Conservation (phyloP, 768 basidiomycete species). For the Phaeolepiota aurea region DNA sequence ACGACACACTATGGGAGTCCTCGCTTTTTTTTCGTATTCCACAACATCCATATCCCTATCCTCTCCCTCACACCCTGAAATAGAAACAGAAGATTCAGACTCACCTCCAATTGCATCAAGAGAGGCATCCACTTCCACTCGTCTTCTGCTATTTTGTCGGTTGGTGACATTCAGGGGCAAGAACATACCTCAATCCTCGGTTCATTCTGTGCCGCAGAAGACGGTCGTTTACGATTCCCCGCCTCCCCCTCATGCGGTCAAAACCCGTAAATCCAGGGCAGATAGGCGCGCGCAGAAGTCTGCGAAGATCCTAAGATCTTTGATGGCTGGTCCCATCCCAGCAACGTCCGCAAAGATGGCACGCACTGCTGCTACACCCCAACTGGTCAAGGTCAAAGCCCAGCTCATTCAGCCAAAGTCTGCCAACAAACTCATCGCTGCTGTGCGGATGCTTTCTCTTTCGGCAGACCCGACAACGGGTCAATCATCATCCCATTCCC, state of each 20-base stretch:
- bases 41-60: too few relatives aligned
- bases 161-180: too few relatives aligned
- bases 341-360: slow-evolving; percentile 27
- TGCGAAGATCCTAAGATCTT: slow-evolving; percentile 52
- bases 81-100: too few relatives aligned
- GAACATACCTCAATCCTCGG: too few relatives aligned
- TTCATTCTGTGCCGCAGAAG: background rate
- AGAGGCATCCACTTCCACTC: too few relatives aligned
- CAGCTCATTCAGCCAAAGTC: slow-evolving; percentile 58
- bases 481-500: too few relatives aligned
- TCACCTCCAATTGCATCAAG: too few relatives aligned
- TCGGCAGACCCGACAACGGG: slow-evolving; percentile 16
- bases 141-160: too few relatives aligned
- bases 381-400: slow-evolving; percentile 57
- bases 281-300: slow-evolving; percentile 58
- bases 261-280: slow-evolving; percentile 29
- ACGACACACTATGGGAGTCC: too few relatives aligned
- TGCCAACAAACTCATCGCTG: slow-evolving; percentile 65
- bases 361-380: slow-evolving; percentile 34
- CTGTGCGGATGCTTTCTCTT: slow-evolving; percentile 56
- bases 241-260: background rate
- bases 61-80: too few relatives aligned
- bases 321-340: slow-evolving; percentile 55
- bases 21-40: too few relatives aligned
- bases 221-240: slow-evolving; percentile 10